A percentile compares a stretch with the other conserved stretches of the same genome.
Evolutionary conservation across 202 grass and related monocot genomes (phyloP).

Genomic region (Musa balbisiana): DNA sequence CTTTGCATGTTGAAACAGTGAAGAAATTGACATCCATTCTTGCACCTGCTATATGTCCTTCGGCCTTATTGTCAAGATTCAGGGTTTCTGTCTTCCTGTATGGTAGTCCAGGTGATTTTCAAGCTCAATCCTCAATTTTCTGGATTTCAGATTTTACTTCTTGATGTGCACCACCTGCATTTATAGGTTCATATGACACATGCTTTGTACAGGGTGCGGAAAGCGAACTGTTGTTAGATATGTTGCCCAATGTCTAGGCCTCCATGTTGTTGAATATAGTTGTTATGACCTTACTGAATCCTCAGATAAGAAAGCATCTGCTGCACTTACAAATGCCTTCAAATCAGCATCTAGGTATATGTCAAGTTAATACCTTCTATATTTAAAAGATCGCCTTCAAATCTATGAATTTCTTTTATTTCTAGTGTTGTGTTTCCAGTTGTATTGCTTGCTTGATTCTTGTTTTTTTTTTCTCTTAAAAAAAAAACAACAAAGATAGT

Average conservation of each 20-base stretch:
- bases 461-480: neutral
- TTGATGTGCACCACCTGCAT: conserved; percentile 17
- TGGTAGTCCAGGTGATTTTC: conserved; percentile 58
- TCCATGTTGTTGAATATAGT: conserved; percentile 85
- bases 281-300: conserved; percentile 75
- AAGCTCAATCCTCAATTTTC: neutral
- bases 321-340: conserved; percentile 63
- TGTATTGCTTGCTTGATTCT: neutral
- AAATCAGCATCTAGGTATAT: conserved; percentile 76
- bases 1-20: conserved; percentile 67
- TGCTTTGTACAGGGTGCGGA: conserved; percentile 54
- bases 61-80: conserved; percentile 67
- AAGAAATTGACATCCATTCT: conserved; percentile 71
- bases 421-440: neutral
- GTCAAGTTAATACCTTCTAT: conserved; percentile 19
- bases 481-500: neutral
- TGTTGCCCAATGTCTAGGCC: conserved; percentile 58
- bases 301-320: conserved; percentile 59
- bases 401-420: too few species aligned
- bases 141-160: neutral
- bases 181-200: neutral
- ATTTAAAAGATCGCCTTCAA: neutral
- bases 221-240: conserved; percentile 67
- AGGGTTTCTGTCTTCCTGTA: conserved; percentile 75
- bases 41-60: conserved; percentile 69